A percentile compares a stretch with the other conserved stretches of the same genome.
Conservation (phyloP, 140 eudicot genomes). For the Stevia rebaudiana region DNA sequence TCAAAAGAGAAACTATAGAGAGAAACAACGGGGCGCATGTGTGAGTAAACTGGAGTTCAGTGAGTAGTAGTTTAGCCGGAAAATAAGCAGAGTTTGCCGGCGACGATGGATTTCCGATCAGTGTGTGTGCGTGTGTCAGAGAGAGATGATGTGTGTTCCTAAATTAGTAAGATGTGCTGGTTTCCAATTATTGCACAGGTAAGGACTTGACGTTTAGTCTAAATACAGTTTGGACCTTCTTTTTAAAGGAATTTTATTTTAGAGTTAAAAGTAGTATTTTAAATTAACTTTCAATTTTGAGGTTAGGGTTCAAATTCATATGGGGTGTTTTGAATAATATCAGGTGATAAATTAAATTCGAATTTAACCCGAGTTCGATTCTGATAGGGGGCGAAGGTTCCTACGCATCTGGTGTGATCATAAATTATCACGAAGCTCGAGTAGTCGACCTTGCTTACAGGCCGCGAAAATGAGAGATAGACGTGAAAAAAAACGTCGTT, state of each 20-base stretch:
- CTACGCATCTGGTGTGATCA: no score
- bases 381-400: no score
- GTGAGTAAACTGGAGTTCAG: neutral
- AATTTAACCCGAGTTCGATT: no score
- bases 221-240: conserved; percentile 10
- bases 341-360: no score
- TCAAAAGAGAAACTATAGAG: neutral
- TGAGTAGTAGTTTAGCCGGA: conserved; percentile 14
- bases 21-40: neutral
- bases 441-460: no score
- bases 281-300: no score
- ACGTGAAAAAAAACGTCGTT: no score
- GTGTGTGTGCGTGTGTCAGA: neutral
- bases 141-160: conserved; percentile 12
- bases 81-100: conserved; percentile 19
- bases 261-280: conserved; percentile 13
- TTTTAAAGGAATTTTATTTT: neutral
- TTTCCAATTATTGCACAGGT: conserved; percentile 26
- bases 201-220: conserved; percentile 25
- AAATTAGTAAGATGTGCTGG: conserved; percentile 20
- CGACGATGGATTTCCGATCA: conserved; percentile 11
- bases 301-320: no score
- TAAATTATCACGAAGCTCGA: no score
- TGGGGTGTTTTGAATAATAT: no score
- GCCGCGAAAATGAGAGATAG: no score